Conservation (phyloP, 192 early-diverging fungal species). For the Coemansia sp. region DNA sequence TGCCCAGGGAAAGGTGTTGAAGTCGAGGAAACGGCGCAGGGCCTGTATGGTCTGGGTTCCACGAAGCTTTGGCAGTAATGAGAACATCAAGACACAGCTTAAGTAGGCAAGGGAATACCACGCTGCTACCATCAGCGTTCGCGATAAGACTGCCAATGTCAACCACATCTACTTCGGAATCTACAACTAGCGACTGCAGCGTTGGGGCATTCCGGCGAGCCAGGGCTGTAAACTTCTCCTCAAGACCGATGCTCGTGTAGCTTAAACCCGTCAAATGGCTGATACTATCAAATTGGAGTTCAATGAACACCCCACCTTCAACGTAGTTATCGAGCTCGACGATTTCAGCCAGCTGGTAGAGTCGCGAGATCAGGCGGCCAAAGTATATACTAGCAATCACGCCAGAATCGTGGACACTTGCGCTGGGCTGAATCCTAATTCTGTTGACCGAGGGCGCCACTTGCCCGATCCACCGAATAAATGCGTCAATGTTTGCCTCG, state of each 20-base stretch:
- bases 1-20: not conserved
- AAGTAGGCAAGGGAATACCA: not conserved
- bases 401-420: not conserved
- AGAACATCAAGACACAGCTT: not conserved
- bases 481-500: not conserved
- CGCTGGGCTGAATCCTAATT: not conserved
- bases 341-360: not conserved
- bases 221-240: not conserved
- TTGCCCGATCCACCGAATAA: not conserved
- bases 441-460: not conserved
- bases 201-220: not conserved
- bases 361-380: not conserved
- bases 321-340: not conserved
- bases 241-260: not conserved
- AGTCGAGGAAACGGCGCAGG: constrained; percentile 6
- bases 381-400: not conserved
- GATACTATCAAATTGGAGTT: not conserved
- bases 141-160: not conserved
- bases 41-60: not conserved
- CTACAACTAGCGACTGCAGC: not conserved
- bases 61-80: not conserved
- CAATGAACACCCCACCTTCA: not conserved
- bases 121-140: not conserved
- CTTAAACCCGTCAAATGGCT: not conserved
- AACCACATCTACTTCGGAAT: not conserved